A percentile compares a stretch with the other conserved stretches of the same genome.
Evolutionary conservation across 1,284 basidiomycete species (phyloP).

Genomic region (Cystobasidiaceae sp.): DNA sequence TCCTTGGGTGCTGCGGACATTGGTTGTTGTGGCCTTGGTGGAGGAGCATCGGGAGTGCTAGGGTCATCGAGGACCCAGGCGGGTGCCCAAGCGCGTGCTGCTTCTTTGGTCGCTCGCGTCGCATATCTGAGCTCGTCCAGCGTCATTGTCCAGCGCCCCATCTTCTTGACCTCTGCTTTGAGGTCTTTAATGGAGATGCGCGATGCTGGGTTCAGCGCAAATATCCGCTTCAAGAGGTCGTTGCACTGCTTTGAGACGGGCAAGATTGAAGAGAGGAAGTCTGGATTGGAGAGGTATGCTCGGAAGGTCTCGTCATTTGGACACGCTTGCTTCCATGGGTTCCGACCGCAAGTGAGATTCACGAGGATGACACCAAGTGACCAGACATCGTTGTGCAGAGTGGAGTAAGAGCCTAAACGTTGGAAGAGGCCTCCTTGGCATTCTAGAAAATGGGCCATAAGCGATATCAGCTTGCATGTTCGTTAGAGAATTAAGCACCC

Average conservation of each 20-base stretch:
- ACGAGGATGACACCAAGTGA: slow-evolving; percentile 86
- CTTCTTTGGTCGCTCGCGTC: slow-evolving; percentile 43
- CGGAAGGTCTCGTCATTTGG: slow-evolving; percentile 66
- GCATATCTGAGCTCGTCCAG: slow-evolving; percentile 54
- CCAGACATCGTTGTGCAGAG: slow-evolving; percentile 80
- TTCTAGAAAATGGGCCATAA: slow-evolving; percentile 53
- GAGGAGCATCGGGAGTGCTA: slow-evolving; percentile 22
- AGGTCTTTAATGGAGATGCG: slow-evolving; percentile 59
- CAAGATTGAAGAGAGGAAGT: slow-evolving; percentile 64
- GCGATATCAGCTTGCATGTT: too few relatives aligned
- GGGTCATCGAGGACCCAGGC: slow-evolving; percentile 26
- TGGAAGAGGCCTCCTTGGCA: slow-evolving; percentile 79
- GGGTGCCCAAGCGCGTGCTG: slow-evolving; percentile 40
- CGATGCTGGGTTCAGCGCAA: slow-evolving; percentile 50
- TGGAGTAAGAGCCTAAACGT: slow-evolving; percentile 61
- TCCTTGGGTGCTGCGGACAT: slow-evolving; percentile 5
- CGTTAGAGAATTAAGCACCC: slow-evolving; percentile 43
- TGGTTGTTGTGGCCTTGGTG: slow-evolving; percentile 22
- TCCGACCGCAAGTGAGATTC: slow-evolving; percentile 82
- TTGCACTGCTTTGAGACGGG: slow-evolving; percentile 63
- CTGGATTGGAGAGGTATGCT: slow-evolving; percentile 60
- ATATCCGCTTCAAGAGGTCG: slow-evolving; percentile 55
- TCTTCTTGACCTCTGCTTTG: slow-evolving; percentile 55
- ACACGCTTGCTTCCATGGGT: slow-evolving; percentile 78
- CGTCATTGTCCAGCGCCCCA: slow-evolving; percentile 64